phyloP scores from a whole-genome alignment of 805 yeast genomes.

The Zygosaccharomyces pseudorouxii region DNA sequence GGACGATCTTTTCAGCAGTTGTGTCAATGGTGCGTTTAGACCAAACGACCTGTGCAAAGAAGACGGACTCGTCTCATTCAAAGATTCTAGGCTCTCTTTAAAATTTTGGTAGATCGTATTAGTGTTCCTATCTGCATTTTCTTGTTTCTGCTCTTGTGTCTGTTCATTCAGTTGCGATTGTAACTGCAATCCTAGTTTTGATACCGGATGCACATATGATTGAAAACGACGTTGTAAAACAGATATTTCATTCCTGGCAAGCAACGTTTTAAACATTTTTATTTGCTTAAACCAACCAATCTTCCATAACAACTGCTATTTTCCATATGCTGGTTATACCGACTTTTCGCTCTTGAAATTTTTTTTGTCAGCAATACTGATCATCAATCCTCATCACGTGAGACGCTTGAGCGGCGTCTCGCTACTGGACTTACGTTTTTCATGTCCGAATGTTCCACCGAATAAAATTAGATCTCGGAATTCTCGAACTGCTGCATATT shows the following conservation, averaged over 20 bases:
- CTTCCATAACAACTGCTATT: neutral
- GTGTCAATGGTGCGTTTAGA: conserved; percentile 17
- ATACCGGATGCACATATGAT: conserved; percentile 16
- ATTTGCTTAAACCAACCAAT: neutral
- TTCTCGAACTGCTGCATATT: no score
- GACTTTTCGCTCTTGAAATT: no score
- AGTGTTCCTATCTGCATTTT: conserved; percentile 6
- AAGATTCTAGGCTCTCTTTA: conserved; percentile 13
- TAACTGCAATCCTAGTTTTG: conserved; percentile 16
- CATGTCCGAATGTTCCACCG: no score
- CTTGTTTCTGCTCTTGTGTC: neutral
- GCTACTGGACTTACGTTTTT: no score
- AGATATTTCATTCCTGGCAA: neutral
- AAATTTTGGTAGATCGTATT: conserved; percentile 12
- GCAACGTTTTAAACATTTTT: neutral
- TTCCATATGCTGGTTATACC: neutral
- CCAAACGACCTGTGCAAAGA: conserved; percentile 20
- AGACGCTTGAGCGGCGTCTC: no score
- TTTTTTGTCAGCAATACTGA: no score
- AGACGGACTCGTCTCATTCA: conserved; percentile 13
- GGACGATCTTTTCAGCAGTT: conserved; percentile 16
- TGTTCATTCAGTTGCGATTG: conserved; percentile 7
- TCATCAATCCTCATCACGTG: no score
- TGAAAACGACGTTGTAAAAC: conserved; percentile 1
- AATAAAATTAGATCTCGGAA: no score